Evolutionary conservation across 345 rosid species (phyloP).

Genomic region (Syzygium aromaticum): DNA sequence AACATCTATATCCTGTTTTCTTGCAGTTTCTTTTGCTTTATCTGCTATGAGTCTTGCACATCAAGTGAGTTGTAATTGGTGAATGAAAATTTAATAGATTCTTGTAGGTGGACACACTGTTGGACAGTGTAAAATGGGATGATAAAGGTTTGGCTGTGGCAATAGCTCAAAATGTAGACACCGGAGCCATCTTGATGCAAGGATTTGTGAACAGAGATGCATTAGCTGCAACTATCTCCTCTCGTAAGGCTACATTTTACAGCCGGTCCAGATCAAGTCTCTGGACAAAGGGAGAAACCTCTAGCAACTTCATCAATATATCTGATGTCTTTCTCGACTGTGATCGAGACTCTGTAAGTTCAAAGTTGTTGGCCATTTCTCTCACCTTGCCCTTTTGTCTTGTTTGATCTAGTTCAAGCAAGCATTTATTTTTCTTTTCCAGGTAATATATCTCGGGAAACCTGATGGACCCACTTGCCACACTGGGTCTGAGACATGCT

Average conservation of each 20-base stretch:
- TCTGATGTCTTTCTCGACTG: conserved; percentile 73
- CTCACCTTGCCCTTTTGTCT: neutral
- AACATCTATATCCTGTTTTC: neutral
- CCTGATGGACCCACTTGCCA: conserved; percentile 97
- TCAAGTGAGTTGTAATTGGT: neutral
- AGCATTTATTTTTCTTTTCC: neutral
- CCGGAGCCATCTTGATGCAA: conserved; percentile 91
- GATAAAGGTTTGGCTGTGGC: conserved; percentile 92
- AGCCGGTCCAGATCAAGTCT: conserved; percentile 78
- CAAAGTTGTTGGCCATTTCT: neutral
- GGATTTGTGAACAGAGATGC: conserved; percentile 86
- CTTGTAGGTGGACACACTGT: conserved; percentile 53
- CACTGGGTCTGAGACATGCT: conserved; percentile 89
- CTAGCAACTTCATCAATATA: conserved; percentile 74
- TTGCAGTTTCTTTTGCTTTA: neutral
- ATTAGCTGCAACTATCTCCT: conserved; percentile 52
- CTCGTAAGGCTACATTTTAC: conserved; percentile 82
- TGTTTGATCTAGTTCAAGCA: neutral
- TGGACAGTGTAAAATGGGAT: conserved; percentile 88
- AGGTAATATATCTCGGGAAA: conserved; percentile 90
- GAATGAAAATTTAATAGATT: neutral
- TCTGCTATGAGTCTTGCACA: neutral
- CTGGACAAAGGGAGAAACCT: conserved; percentile 94
- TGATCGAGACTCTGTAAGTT: conserved; percentile 76
- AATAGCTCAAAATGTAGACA: conserved; percentile 88